These are phyloP conservation scores for Plasmopara halstedii DNA, from an alignment of 352 stramenopile species.

Conservation along the genomic window DNA sequence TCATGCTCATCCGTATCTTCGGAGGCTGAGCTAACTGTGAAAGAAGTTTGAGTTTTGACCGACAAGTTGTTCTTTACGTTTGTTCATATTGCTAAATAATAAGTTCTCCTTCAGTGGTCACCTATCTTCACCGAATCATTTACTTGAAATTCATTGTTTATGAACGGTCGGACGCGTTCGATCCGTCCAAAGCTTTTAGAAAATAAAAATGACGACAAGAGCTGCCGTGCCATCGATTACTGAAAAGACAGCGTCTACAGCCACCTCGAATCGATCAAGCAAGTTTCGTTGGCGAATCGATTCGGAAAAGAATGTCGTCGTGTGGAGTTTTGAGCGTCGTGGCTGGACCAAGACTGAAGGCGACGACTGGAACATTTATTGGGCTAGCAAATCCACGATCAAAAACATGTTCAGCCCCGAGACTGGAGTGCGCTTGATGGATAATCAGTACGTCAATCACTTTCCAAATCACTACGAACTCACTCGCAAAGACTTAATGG, in stretches of 20 bases:
- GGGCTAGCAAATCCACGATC: conserved; percentile 85
- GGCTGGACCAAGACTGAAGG: conserved; percentile 77
- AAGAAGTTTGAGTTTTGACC: conserved; percentile 12
- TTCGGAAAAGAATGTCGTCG: conserved; percentile 71
- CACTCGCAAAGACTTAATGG: conserved; percentile 90
- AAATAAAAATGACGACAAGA: neutral
- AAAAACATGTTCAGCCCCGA: conserved; percentile 88
- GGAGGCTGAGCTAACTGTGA: conserved; percentile 9
- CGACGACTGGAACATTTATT: conserved; percentile 93
- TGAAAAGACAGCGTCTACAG: neutral
- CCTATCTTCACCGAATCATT: too few species aligned
- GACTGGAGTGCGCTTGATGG: conserved; percentile 47
- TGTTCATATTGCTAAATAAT: too few species aligned
- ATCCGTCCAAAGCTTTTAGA: neutral
- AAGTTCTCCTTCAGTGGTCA: too few species aligned
- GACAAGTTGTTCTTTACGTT: too few species aligned
- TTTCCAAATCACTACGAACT: conserved; percentile 91
- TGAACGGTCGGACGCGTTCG: conserved; percentile 3
- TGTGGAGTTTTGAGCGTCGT: conserved; percentile 79
- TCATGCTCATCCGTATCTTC: conserved; percentile 17
- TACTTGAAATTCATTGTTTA: neutral
- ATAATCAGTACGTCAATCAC: conserved; percentile 75
- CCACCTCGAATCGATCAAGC: neutral
- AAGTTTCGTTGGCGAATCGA: conserved; percentile 66
- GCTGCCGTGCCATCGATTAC: conserved; percentile 2